Evolutionary conservation across 331 rosid genomes (phyloP), one percentile per base, ranked within the genome.

Genomic region (Dryas integrifolia): DNA sequence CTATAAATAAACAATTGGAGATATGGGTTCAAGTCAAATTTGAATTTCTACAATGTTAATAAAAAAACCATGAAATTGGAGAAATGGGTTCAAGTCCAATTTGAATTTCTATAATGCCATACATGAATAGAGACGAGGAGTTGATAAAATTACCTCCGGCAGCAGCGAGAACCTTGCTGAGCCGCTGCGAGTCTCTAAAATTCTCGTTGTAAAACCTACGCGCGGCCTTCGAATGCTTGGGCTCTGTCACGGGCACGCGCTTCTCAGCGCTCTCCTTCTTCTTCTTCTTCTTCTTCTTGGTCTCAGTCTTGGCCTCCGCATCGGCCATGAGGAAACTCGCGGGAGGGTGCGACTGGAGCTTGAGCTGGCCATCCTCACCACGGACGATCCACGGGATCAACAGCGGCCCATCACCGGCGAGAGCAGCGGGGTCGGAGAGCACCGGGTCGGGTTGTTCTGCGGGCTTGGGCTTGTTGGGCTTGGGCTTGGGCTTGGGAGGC

Each of bases 161-260:
- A 7, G 97, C 90, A 3, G 98, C 97, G 60, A 94, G 97, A 70
- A 94, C 96, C 87, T 91, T 94, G 76, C 98, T 89, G 70, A 94
- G 88, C 39, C 97, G 92, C 72, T 84, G 84, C n/a, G 78, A 79
- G 18, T 86, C 95, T 26, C 83, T 84, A 67, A 91, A 76, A 58
- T 86, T 94, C 77, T 91, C 82, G 18, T 94, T 94, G 67, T 89
- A 88, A 75, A 91, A 89, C 72, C 97, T 81, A 24, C 97, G 78
- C 7, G 97, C 95, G 5, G 97, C 98, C 79, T 94, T 94, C 2
- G 98, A 88, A 62, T 85, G 57, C 80, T 86, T 85, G n/a, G 97
- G 96, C 76, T 72, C 82, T 0, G 75, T 9, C 13, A 49, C 40
- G 65, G 15, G 61, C 64, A 47, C 50, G 52, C 38, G 60, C 66